A percentile compares a stretch with the other conserved stretches of the same genome.
Evolutionary conservation across 192 early-diverging fungal species (phyloP).

Genomic region (Backusella psychrophila): DNA sequence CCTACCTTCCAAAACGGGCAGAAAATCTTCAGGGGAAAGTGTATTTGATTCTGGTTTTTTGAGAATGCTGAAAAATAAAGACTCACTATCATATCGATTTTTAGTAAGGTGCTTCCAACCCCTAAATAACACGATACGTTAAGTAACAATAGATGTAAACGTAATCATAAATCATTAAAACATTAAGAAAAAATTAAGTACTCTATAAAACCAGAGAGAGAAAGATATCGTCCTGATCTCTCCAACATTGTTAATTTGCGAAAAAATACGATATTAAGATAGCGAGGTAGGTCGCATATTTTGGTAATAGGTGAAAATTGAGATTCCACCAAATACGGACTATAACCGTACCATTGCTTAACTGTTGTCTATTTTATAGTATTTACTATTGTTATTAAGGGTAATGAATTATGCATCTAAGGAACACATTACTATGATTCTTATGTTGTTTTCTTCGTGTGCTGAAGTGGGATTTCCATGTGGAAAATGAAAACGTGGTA

Average conservation of each 20-base stretch:
- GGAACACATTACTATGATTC: not conserved
- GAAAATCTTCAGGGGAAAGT: constrained; percentile 66
- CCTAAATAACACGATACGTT: constrained; percentile 30
- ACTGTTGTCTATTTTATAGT: constrained; percentile 8
- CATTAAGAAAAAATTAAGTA: not conserved
- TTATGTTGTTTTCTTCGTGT: not conserved
- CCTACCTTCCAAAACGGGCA: constrained; percentile 63
- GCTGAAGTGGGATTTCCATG: constrained; percentile 1
- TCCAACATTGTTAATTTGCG: constrained; percentile 31
- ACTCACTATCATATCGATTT: constrained; percentile 40
- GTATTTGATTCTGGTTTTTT: constrained; percentile 39
- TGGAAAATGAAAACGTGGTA: constrained; percentile 13
- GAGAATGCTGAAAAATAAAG: constrained; percentile 60
- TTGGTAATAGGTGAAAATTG: constrained; percentile 28
- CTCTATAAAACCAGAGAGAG: constrained; percentile 4
- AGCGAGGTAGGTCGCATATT: constrained; percentile 62
- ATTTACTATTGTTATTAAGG: not conserved
- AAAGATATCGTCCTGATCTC: not conserved
- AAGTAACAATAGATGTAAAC: constrained; percentile 21
- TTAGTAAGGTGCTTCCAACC: constrained; percentile 45
- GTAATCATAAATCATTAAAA: constrained; percentile 26
- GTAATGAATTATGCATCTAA: not conserved
- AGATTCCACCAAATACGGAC: constrained; percentile 10
- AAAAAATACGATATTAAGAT: constrained; percentile 68
- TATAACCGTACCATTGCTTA: constrained; percentile 9